These are phyloP conservation scores for Gentiana straminea DNA, from an alignment of 257 asterid genomes.

Conservation along the genomic window DNA sequence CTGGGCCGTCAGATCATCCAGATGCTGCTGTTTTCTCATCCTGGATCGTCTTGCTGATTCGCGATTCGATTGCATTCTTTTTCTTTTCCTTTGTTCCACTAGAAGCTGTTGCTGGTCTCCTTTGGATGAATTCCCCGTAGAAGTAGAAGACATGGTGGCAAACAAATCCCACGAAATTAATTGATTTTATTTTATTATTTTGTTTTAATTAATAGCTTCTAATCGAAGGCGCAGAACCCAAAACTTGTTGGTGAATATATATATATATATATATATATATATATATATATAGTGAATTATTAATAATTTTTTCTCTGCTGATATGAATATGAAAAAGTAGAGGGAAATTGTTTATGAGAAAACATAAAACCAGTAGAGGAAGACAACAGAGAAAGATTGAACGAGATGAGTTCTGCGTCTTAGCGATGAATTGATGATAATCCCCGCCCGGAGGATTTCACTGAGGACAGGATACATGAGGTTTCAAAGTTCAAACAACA, in stretches of 20 bases:
- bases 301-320: not conserved
- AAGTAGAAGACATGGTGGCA: conserved; percentile 46
- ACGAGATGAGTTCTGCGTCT: conserved; percentile 75
- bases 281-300: too few species aligned
- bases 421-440: conserved; percentile 49
- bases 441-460: conserved; percentile 66
- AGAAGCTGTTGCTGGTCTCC: conserved; percentile 27
- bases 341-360: conserved; percentile 35
- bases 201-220: not conserved
- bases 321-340: not conserved
- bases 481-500: conserved; percentile 29
- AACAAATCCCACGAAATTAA: conserved; percentile 7
- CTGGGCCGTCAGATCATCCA: conserved; percentile 62
- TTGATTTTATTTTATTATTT: too few species aligned
- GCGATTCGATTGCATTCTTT: conserved; percentile 82
- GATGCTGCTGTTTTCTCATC: conserved; percentile 73
- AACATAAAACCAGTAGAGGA: conserved; percentile 92
- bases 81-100: conserved; percentile 59
- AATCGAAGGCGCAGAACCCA: conserved; percentile 12
- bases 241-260: too few species aligned
- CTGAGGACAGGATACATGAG: conserved; percentile 71
- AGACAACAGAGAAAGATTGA: conserved; percentile 88
- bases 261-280: too few species aligned
- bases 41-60: conserved; percentile 91
- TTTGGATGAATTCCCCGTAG: conserved; percentile 57